A percentile compares a stretch with the other conserved stretches of the same genome.
These are phyloP conservation scores for Pezicula neosporulosa DNA, from an alignment of 2,329 filamentous ascomycete genomes.

Conservation along the genomic window DNA sequence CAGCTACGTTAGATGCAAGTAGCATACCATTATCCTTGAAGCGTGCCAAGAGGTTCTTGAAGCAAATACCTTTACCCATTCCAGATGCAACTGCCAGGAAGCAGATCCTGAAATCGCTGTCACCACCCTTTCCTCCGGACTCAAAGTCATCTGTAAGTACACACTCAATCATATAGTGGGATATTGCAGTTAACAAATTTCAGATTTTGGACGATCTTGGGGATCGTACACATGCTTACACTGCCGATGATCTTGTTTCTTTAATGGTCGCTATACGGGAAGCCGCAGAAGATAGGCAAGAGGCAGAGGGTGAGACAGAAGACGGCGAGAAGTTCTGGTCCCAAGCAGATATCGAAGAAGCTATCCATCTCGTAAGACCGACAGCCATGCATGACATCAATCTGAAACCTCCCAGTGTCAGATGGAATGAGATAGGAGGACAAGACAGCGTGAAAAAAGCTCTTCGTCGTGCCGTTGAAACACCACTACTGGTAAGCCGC, in stretches of 20 bases:
- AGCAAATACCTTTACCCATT: conserved; percentile 71
- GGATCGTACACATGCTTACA: conserved; percentile 82
- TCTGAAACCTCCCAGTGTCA: conserved; percentile 80
- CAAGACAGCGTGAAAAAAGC: conserved; percentile 70
- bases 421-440: conserved; percentile 86
- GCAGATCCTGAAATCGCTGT: conserved; percentile 63
- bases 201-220: conserved; percentile 57
- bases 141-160: conserved; percentile 25
- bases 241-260: conserved; percentile 69
- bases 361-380: conserved; percentile 68
- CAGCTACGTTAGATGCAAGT: conserved; percentile 68
- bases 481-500: conserved; percentile 22
- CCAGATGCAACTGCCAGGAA: conserved; percentile 69
- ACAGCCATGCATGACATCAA: conserved; percentile 88
- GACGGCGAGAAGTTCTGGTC: conserved; percentile 14
- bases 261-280: conserved; percentile 54
- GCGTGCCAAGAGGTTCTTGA: conserved; percentile 59
- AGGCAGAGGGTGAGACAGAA: conserved; percentile 5
- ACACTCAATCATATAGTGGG: too few relatives aligned
- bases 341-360: conserved; percentile 56
- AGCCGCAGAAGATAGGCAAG: conserved; percentile 25
- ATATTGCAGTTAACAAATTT: conserved; percentile 26
- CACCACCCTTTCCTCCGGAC: conserved; percentile 40
- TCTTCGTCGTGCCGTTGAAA: conserved; percentile 41
- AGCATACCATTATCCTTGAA: conserved; percentile 70